Percentiles rank a stretch among this genome's conserved stretches.
These are phyloP conservation scores for Tetrapisispora taiwanensis DNA, from an alignment of 805 yeast species.

Conservation along the genomic window DNA sequence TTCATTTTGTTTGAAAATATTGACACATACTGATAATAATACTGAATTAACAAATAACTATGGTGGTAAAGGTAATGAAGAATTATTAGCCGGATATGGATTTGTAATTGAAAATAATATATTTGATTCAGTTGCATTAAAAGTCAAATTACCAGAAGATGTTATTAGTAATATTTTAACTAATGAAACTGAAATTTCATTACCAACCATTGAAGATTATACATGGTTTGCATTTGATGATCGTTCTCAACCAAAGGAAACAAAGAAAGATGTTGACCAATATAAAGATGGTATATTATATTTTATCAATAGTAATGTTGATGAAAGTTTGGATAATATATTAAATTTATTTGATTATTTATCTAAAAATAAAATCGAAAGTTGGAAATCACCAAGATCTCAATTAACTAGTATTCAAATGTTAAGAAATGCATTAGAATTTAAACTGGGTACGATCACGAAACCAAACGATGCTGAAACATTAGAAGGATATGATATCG, in stretches of 20 bases:
- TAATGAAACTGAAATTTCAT: conserved; percentile 27
- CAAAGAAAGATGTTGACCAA: conserved; percentile 5
- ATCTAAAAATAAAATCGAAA: conserved; percentile 30
- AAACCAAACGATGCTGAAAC: neutral
- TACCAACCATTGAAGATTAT: conserved; percentile 33
- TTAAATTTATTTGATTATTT: conserved; percentile 26
- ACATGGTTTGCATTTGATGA: conserved; percentile 32
- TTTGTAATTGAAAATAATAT: conserved; percentile 41
- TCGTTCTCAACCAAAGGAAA: neutral
- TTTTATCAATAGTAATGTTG: conserved; percentile 22
- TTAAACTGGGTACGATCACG: conserved; percentile 28
- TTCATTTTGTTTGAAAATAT: conserved; percentile 42
- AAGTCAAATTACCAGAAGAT: conserved; percentile 37
- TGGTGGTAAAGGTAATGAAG: conserved; percentile 87
- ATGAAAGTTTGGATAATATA: conserved; percentile 13
- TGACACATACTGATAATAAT: conserved; percentile 17
- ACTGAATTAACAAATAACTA: conserved; percentile 67
- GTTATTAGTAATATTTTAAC: conserved; percentile 26
- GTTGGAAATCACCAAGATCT: conserved; percentile 38
- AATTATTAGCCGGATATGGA: conserved; percentile 62
- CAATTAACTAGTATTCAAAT: conserved; percentile 48
- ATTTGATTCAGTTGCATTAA: conserved; percentile 55
- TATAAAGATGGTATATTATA: conserved; percentile 28
- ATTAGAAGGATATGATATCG: conserved; percentile 6
- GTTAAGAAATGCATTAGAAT: conserved; percentile 43